A percentile compares a stretch with the other conserved stretches of the same genome.
These are phyloP conservation scores for Nannochloropsis gaditana DNA, from an alignment of 108 stramenopile species.

Conservation along the genomic window DNA sequence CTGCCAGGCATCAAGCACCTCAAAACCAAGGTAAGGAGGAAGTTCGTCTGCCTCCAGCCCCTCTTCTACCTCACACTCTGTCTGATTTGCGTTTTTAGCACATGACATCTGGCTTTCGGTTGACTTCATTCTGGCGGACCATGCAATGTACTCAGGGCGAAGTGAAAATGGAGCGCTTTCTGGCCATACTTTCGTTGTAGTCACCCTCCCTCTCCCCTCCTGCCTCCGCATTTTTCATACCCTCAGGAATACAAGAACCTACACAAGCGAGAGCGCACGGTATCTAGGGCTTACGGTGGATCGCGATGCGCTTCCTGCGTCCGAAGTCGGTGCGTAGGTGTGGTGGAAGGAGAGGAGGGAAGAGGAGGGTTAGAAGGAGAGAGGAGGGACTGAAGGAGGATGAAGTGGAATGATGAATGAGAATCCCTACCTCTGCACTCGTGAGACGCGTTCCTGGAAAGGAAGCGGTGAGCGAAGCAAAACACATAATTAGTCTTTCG, in stretches of 20 bases:
- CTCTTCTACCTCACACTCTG: neutral
- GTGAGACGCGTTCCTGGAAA: neutral
- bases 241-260: conserved; percentile 55
- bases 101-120: too few relatives aligned
- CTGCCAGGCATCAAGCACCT: conserved; percentile 78
- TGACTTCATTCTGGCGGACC: too few relatives aligned
- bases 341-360: conserved; percentile 1
- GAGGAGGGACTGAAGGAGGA: neutral
- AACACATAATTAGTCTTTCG: neutral
- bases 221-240: conserved; percentile 43
- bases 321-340: conserved; percentile 54
- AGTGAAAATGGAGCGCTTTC: too few relatives aligned
- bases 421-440: conserved; percentile 2
- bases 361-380: neutral
- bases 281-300: conserved; percentile 95
- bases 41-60: neutral
- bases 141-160: too few relatives aligned
- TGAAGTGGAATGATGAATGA: conserved; percentile 20
- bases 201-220: neutral
- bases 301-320: conserved; percentile 78
- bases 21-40: neutral
- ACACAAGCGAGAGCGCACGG: conserved; percentile 94
- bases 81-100: neutral
- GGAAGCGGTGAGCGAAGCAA: conserved; percentile 6
- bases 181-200: neutral